phyloP scores from a whole-genome alignment of 2,329 filamentous ascomycete species.

The Apiospora kogelbergensis region DNA sequence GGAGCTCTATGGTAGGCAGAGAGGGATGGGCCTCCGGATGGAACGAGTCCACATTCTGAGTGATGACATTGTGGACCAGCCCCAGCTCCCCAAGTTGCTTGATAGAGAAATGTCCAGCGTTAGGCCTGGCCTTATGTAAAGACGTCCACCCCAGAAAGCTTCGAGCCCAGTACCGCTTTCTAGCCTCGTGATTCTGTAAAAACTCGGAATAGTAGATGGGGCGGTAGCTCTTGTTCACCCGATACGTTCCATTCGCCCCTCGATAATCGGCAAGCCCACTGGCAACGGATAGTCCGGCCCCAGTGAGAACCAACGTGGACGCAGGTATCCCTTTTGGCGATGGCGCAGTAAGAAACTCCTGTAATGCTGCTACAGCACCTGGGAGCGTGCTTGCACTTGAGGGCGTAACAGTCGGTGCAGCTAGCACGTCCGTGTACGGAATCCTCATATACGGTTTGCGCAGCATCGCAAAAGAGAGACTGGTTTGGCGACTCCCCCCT shows the following conservation, averaged over 20 bases:
- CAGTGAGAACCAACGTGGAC: constrained; percentile 60
- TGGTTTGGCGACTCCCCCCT: no score
- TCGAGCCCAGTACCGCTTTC: constrained; percentile 93
- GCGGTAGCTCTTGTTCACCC: constrained; percentile 83
- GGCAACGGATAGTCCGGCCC: constrained; percentile 90
- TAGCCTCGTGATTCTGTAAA: constrained; percentile 72
- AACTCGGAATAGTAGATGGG: constrained; percentile 96
- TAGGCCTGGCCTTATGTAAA: constrained; percentile 75
- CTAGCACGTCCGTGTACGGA: constrained; percentile 82
- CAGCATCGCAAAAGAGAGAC: constrained; percentile 36
- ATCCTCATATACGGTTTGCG: constrained; percentile 79
- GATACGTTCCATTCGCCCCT: constrained; percentile 86
- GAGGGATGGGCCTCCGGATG: constrained; percentile 75
- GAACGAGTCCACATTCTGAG: constrained; percentile 97
- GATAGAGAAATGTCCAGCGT: constrained; percentile 76
- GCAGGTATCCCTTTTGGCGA: constrained; percentile 48
- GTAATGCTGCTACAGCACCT: constrained; percentile 76
- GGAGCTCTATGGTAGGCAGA: constrained; percentile 78
- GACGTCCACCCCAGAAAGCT: constrained; percentile 93
- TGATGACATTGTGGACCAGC: constrained; percentile 74
- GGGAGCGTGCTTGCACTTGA: constrained; percentile 65
- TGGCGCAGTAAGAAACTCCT: constrained; percentile 70
- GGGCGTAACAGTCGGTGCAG: constrained; percentile 74
- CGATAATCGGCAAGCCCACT: constrained; percentile 93
- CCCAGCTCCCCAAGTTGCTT: constrained; percentile 70